These are phyloP conservation scores for Sphaerosporella brunnea DNA, from an alignment of 495 filamentous ascomycete species.

Conservation along the genomic window DNA sequence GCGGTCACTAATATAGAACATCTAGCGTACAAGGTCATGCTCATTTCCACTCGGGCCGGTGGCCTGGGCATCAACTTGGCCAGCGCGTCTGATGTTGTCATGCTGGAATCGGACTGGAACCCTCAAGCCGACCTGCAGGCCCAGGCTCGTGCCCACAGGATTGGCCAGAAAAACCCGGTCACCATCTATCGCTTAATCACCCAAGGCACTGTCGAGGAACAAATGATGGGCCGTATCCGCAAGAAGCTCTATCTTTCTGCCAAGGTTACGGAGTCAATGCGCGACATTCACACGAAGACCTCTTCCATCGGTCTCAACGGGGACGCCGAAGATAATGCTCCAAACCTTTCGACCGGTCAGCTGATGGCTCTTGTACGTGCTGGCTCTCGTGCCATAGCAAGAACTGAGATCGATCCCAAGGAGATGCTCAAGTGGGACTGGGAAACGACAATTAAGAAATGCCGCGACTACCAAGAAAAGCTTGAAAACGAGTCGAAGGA, in stretches of 20 bases:
- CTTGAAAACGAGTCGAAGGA: slow-evolving; percentile 28
- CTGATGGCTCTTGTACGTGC: slow-evolving; percentile 41
- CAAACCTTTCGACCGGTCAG: slow-evolving; percentile 34
- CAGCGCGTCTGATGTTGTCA: slow-evolving; percentile 41
- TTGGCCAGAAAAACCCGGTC: slow-evolving; percentile 41
- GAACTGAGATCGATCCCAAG: slow-evolving; percentile 36
- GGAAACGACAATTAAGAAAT: slow-evolving; percentile 37
- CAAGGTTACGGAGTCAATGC: slow-evolving; percentile 44
- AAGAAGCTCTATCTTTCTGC: slow-evolving; percentile 51
- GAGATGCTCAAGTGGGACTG: slow-evolving; percentile 45
- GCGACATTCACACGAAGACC: slow-evolving; percentile 33
- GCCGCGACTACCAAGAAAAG: slow-evolving; percentile 34
- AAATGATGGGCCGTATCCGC: slow-evolving; percentile 44
- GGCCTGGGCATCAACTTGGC: slow-evolving; percentile 48
- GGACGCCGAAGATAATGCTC: slow-evolving; percentile 31
- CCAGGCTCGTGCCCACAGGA: slow-evolving; percentile 41
- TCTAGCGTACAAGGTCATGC: slow-evolving; percentile 42
- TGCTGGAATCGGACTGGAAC: slow-evolving; percentile 52
- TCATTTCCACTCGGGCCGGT: slow-evolving; percentile 47
- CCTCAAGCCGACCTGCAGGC: slow-evolving; percentile 40
- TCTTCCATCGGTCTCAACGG: slow-evolving; percentile 9
- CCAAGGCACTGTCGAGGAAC: slow-evolving; percentile 43
- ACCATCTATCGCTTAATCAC: slow-evolving; percentile 42
- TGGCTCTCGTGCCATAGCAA: slow-evolving; percentile 38
- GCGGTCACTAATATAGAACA: too few relatives aligned